Evolutionary conservation across 768 basidiomycete species (phyloP).

Genomic region (Xanthoconium stramineum): DNA sequence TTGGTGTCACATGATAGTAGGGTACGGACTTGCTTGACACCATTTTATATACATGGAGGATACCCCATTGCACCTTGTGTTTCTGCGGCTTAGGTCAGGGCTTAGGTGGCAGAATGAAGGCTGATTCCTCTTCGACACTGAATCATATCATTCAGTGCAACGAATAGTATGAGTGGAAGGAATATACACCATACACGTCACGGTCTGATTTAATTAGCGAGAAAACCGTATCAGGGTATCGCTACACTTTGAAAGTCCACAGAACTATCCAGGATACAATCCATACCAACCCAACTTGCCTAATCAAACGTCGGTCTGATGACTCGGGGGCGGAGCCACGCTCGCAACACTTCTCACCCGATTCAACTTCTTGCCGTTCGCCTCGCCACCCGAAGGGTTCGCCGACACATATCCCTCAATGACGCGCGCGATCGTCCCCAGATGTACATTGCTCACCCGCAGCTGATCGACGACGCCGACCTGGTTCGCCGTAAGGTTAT

Average conservation of each 20-base stretch:
- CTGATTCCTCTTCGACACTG: background rate
- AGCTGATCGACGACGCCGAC: conserved; percentile 11
- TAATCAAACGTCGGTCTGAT: conserved; percentile 7
- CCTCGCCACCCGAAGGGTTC: background rate
- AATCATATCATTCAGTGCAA: background rate
- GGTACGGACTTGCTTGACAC: background rate
- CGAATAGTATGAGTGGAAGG: too few relatives aligned
- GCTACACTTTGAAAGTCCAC: too few relatives aligned
- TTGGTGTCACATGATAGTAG: background rate
- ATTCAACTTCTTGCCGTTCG: background rate
- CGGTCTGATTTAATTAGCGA: too few relatives aligned
- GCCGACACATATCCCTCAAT: conserved; percentile 7
- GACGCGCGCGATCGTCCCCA: conserved; percentile 15
- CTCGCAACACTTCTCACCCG: conserved; percentile 2
- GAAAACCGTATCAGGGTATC: too few relatives aligned
- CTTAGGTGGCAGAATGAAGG: background rate
- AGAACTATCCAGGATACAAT: too few relatives aligned
- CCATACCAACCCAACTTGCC: too few relatives aligned
- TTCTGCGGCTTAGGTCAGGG: background rate
- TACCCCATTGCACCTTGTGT: background rate
- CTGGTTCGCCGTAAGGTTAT: conserved; percentile 15
- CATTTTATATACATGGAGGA: background rate
- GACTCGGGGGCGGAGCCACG: conserved; percentile 19
- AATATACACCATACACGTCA: too few relatives aligned
- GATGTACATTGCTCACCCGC: conserved; percentile 4